These are phyloP conservation scores for Claviceps sp. DNA, from an alignment of 2,329 filamentous ascomycete genomes.

Conservation along the genomic window DNA sequence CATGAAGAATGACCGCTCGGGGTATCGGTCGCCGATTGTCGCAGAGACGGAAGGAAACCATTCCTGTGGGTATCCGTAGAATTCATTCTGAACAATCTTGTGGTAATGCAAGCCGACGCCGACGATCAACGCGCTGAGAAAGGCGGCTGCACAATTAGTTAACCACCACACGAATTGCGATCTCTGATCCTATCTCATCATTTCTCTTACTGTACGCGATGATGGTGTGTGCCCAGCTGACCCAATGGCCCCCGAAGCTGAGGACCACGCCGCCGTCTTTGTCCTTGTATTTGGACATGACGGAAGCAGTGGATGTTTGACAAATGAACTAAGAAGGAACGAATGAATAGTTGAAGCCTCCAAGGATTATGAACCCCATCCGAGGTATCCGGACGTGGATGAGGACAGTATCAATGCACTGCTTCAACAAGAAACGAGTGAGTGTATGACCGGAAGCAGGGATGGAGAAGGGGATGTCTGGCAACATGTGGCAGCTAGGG, in stretches of 20 bases:
- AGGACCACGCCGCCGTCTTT: slow-evolving; percentile 47
- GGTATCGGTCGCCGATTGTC: slow-evolving; percentile 94
- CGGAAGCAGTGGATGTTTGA: slow-evolving; percentile 6
- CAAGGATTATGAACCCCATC: slow-evolving; percentile 15
- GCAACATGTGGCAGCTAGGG: neutral
- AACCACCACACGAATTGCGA: slow-evolving; percentile 4
- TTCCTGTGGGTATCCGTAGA: slow-evolving; percentile 86
- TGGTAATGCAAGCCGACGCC: slow-evolving; percentile 76
- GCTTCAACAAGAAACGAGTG: neutral
- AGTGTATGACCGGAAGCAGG: neutral
- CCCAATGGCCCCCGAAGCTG: slow-evolving; percentile 72
- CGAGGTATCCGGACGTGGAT: slow-evolving; percentile 16
- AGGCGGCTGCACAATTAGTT: slow-evolving; percentile 47
- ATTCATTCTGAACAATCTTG: slow-evolving; percentile 97
- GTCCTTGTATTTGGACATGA: slow-evolving; percentile 45
- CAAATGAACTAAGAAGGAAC: slow-evolving; percentile 8
- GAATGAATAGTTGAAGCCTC: neutral
- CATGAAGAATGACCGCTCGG: slow-evolving; percentile 93
- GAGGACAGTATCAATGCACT: slow-evolving; percentile 1
- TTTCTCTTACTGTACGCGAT: slow-evolving; percentile 59
- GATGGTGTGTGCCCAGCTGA: slow-evolving; percentile 76
- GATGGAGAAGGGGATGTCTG: neutral
- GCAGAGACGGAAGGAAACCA: slow-evolving; percentile 96
- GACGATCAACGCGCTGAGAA: slow-evolving; percentile 72
- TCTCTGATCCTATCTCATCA: neutral